A percentile compares a stretch with the other conserved stretches of the same genome.
Conservation (phyloP, 2,329 filamentous ascomycete species). For the Rachicladosporium sp. region DNA sequence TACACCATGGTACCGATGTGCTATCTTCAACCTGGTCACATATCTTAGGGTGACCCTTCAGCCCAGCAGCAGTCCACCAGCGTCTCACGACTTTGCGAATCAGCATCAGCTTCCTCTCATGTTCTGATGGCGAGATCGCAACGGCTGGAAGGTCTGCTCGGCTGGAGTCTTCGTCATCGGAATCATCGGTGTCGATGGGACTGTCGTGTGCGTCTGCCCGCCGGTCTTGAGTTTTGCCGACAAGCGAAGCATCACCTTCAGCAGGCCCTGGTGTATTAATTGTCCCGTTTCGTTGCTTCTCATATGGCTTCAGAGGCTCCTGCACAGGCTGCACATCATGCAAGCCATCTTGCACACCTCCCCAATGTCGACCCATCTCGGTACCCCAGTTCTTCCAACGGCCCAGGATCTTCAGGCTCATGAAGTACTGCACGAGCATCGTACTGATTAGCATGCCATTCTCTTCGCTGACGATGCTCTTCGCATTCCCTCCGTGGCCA, state of each 20-base stretch:
- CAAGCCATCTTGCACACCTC: slow-evolving; percentile 49
- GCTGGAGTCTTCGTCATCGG: slow-evolving; percentile 27
- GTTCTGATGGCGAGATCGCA: slow-evolving; percentile 29
- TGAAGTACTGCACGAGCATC: slow-evolving; percentile 82
- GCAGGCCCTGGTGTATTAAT: slow-evolving; percentile 1
- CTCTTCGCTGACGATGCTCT: slow-evolving; percentile 74
- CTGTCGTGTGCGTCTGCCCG: slow-evolving; percentile 1
- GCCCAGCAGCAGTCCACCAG: slow-evolving; percentile 58
- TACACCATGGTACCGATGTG: slow-evolving; percentile 60
- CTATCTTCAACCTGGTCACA: slow-evolving; percentile 49
- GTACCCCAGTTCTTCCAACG: slow-evolving; percentile 63
- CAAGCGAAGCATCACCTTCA: slow-evolving; percentile 8
- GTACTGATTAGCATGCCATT: slow-evolving; percentile 77
- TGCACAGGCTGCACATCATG: slow-evolving; percentile 35
- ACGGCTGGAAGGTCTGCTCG: slow-evolving; percentile 28
- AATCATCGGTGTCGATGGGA: slow-evolving; percentile 13
- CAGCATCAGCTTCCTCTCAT: slow-evolving; percentile 45
- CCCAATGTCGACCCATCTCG: slow-evolving; percentile 53
- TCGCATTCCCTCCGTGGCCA: slow-evolving; percentile 61
- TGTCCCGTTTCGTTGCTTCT: slow-evolving; percentile 1
- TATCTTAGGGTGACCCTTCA: slow-evolving; percentile 38
- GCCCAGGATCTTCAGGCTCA: slow-evolving; percentile 69
- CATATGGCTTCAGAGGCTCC: slow-evolving; percentile 11
- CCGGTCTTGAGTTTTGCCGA: slow-evolving; percentile 9
- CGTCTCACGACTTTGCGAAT: slow-evolving; percentile 58